Base-by-base conservation (phyloP, 148 eudicot genomes). In the Limonium bicolor region DNA sequence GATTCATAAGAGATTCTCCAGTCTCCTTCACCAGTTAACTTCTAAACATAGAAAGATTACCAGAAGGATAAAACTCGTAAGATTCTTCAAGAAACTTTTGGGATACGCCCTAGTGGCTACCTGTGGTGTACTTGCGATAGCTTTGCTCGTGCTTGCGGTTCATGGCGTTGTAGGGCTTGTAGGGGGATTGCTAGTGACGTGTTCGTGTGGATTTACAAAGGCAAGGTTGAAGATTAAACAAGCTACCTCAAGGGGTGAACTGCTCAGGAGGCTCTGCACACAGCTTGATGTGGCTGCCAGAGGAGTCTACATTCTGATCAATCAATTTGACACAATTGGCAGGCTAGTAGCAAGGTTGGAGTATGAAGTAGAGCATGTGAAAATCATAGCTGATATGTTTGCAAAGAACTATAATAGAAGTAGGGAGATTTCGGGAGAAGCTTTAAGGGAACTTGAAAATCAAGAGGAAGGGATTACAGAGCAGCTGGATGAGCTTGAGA, bases 401-500 rank as follows among this genome's bases (percentile, higher is more conserved):
- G 79, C 68, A 14, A 66, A 64, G 27, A 74, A 73, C 30, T 43
- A 25, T 4, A 25, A 25, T 18, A 77, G 53, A 53, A 36, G 50
- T 20, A 58, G 50, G 12, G 81, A 76, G 44, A 61, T 83, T 25
- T 43, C 80, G 23, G 70, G 52, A 56, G 86, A 80, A 52, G 82
- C 69, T 11, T 36, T 74, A 20, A 69, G 59, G 61, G 85, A 78
- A 49, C 62, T 86, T 17, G 33, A 48, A 28, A 53, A 53, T 30
- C 61, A 72, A 31, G 71, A 74, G 11, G 31, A 33, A 16, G 45
- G 67, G 28, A 76, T 88, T 31, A 14, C 63, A 54, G 78, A 88
- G 50, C 80, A 88, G 28, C 36, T 83, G 20, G 68, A 83, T 22
- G 96, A 83, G 62, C 81, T 88, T 41, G 90, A 88, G 61, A 72